Evolutionary conservation across 805 yeast genomes (phyloP).

Genomic region (Debaryomyces prosopidis): DNA sequence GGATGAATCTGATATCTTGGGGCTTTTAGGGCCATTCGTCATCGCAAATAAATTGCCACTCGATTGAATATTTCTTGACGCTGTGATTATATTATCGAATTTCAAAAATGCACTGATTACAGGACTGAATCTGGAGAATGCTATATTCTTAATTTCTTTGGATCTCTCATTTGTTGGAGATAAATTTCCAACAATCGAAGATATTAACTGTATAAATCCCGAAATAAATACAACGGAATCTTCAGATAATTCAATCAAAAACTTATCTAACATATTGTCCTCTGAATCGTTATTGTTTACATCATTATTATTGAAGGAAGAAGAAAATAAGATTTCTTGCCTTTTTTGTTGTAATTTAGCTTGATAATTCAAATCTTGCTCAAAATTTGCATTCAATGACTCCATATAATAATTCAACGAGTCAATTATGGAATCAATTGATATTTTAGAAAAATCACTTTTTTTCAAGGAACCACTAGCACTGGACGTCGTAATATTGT

Average conservation of each 20-base stretch:
- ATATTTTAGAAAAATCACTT: constrained; percentile 44
- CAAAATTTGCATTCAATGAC: constrained; percentile 42
- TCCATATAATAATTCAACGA: constrained; percentile 55
- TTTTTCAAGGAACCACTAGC: constrained; percentile 19
- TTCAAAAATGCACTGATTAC: constrained; percentile 34
- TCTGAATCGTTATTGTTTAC: constrained; percentile 17
- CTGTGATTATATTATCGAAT: constrained; percentile 37
- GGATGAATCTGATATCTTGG: constrained; percentile 17
- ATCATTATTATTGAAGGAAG: constrained; percentile 4
- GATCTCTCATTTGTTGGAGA: constrained; percentile 21
- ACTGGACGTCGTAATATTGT: constrained; percentile 16
- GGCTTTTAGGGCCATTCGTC: constrained; percentile 5
- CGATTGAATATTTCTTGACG: constrained; percentile 10
- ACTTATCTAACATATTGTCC: constrained; percentile 33
- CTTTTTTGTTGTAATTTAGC: constrained; percentile 31
- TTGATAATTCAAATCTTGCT: constrained; percentile 31
- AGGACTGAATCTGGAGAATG: constrained; percentile 35
- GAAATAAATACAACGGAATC: constrained; percentile 76
- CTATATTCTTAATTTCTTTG: constrained; percentile 23
- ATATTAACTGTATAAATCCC: constrained; percentile 68
- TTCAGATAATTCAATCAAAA: constrained; percentile 62
- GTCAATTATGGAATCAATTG: constrained; percentile 57
- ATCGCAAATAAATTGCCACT: background rate
- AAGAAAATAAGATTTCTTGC: constrained; percentile 31
- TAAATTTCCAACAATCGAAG: constrained; percentile 33